Evolutionary conservation across 2,329 filamentous ascomycete species (phyloP), one percentile per base, ranked within the genome.

Genomic region (Plectosphaerella sp.): DNA sequence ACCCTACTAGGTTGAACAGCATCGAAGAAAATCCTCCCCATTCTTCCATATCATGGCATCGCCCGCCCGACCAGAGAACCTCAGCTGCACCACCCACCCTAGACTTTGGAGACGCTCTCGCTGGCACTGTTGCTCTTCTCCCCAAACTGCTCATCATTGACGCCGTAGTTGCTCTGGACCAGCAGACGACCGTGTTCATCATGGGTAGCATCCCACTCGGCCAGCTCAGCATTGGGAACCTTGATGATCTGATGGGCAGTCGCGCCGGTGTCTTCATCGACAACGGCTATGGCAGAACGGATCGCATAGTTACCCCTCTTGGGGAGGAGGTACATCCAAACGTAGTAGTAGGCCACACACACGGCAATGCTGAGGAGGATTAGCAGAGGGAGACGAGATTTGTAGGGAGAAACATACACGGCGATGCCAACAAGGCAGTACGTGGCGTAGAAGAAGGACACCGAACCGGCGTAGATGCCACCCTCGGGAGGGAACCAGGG

Each of bases 401-500:
- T 9, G 20, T 4, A 14, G 9, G 5, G 16, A 7, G 24, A 71
- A 84, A 80, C 88, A 77, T 33, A 33, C 28, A 33, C 28, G 20
- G 65, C 83, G 52, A 89, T 76, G 0, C 86, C 85, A 1, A 82
- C 78, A 1, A 83, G 79, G 18, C 79, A 77, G 58, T 89, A 89
- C 0, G 85, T 89, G 1, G 76, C 86, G 57, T 89, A 91, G 81
- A 83, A 90, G 66, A 91, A 90, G 50, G 79, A 86, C 2, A 89
- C 86, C 52, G 86, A 80, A 0, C 85, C 86, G 0, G 78, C 81
- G 35, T 78, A 76, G 0, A 71, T 70, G 0, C 86, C 86, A 1
- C 72, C 76, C 1, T 73, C 71, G 0, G 87, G 87, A 2, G 86
- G 87, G 57, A 83, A 86, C 87, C 86, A 90, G 0, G 87, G 86